These are phyloP conservation scores for Blastobotrys capitulatus DNA, from an alignment of 1,139 yeast genomes.

Conservation along the genomic window DNA sequence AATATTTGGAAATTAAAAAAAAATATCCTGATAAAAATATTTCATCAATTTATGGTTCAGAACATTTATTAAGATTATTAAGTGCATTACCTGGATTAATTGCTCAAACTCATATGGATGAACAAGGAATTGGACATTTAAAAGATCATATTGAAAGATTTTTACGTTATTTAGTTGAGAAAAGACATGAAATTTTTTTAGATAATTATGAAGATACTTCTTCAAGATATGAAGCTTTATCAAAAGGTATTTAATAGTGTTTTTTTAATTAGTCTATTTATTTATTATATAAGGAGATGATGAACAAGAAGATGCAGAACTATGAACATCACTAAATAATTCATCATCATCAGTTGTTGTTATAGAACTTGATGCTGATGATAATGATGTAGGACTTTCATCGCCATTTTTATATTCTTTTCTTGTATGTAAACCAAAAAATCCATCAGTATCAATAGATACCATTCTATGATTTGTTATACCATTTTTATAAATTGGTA, in stretches of 20 bases:
- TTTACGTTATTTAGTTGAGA: conserved; percentile 42
- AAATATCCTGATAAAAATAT: conserved; percentile 36
- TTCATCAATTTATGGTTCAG: conserved; percentile 62
- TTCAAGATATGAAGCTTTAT: conserved; percentile 53
- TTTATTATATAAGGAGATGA: conserved; percentile 4
- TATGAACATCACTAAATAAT: not conserved
- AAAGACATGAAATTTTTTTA: conserved; percentile 45
- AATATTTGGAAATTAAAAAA: conserved; percentile 54
- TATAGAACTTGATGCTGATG: not conserved
- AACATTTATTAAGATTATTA: conserved; percentile 68
- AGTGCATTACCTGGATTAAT: conserved; percentile 77
- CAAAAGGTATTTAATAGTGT: conserved; percentile 27
- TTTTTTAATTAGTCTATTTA: not conserved
- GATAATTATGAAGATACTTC: conserved; percentile 47
- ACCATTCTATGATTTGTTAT: conserved; percentile 1
- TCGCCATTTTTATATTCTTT: not conserved
- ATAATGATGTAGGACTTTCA: not conserved
- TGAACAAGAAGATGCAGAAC: conserved; percentile 10
- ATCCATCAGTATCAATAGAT: conserved; percentile 28
- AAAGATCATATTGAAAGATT: conserved; percentile 51
- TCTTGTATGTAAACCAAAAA: conserved; percentile 26
- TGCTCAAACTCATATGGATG: conserved; percentile 76
- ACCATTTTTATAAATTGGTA: conserved; percentile 1
- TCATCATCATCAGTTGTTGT: not conserved
- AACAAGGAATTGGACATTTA: conserved; percentile 56